Evolutionary conservation across 2,329 filamentous ascomycete species (phyloP).

Genomic region (Bipolaris oryzae): DNA sequence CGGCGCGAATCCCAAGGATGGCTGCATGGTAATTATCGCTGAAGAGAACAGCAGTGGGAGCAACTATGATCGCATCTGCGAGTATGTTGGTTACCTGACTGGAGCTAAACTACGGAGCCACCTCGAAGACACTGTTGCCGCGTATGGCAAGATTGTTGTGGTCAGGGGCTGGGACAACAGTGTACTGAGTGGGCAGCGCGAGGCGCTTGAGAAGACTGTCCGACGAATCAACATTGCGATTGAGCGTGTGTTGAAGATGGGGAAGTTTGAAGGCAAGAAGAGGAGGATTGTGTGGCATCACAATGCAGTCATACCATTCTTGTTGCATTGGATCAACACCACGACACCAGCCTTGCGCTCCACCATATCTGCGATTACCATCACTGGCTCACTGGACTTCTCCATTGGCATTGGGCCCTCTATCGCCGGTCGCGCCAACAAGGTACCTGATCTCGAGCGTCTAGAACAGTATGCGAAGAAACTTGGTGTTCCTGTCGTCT

Average conservation of each 20-base stretch:
- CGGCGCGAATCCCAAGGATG: slow-evolving; percentile 19
- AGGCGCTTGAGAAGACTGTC: slow-evolving; percentile 22
- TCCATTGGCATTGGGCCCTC: slow-evolving; percentile 28
- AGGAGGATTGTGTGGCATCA: slow-evolving; percentile 44
- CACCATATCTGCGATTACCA: slow-evolving; percentile 29
- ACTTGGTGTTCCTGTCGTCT: slow-evolving; percentile 35
- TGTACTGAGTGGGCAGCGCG: slow-evolving; percentile 11
- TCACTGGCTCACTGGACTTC: slow-evolving; percentile 34
- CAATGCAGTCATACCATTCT: slow-evolving; percentile 35
- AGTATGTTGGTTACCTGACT: slow-evolving; percentile 36
- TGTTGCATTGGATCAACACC: slow-evolving; percentile 38
- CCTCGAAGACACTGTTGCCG: slow-evolving; percentile 31
- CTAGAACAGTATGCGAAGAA: slow-evolving; percentile 33
- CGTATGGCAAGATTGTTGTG: slow-evolving; percentile 37
- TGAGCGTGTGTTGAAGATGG: slow-evolving; percentile 26
- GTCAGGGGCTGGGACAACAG: slow-evolving; percentile 37
- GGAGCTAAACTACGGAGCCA: slow-evolving; percentile 28
- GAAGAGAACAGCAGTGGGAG: slow-evolving; percentile 23
- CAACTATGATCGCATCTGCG: slow-evolving; percentile 35
- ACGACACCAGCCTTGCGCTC: slow-evolving; percentile 33
- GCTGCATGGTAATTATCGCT: slow-evolving; percentile 40
- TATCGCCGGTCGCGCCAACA: slow-evolving; percentile 28
- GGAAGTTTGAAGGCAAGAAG: slow-evolving; percentile 11
- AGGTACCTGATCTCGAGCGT: slow-evolving; percentile 26
- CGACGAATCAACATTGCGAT: slow-evolving; percentile 35